phyloP scores from a whole-genome alignment of 2,329 filamentous ascomycete genomes.

The Aspergillus aculeatus region DNA sequence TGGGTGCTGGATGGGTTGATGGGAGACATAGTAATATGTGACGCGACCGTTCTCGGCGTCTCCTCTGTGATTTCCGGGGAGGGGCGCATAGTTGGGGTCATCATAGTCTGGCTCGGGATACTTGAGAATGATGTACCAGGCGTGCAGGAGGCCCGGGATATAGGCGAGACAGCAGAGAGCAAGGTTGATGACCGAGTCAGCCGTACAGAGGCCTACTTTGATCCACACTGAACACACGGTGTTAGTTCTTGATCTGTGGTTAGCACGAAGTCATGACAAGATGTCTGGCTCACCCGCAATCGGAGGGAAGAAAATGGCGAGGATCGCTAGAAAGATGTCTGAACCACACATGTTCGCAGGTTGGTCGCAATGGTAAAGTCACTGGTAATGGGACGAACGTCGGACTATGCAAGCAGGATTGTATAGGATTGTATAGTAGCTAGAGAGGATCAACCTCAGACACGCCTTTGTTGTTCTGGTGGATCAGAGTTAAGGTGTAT shows the following conservation, averaged over 20 bases:
- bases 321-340: constrained; percentile 60
- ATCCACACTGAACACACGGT: constrained; percentile 72
- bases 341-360: constrained; percentile 54
- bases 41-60: constrained; percentile 51
- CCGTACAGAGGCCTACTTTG: constrained; percentile 88
- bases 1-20: constrained; percentile 42
- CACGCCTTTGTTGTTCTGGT: background rate
- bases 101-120: constrained; percentile 73
- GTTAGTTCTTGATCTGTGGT: too few relatives aligned
- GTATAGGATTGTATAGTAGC: background rate
- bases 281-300: constrained; percentile 50
- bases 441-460: background rate
- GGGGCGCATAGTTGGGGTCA: constrained; percentile 59
- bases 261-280: background rate
- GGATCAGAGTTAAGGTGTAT: background rate
- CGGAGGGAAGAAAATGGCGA: constrained; percentile 62
- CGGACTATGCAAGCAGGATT: background rate
- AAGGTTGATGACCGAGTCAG: constrained; percentile 92
- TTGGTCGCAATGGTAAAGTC: background rate
- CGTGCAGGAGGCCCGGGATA: constrained; percentile 84
- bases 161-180: constrained; percentile 77
- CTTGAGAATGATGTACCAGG: constrained; percentile 96
- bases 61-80: constrained; percentile 45
- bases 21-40: constrained; percentile 74
- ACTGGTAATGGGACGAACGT: background rate